phyloP scores from a whole-genome alignment of 2,329 filamentous ascomycete species.

The Pseudogymnoascus destructans region DNA sequence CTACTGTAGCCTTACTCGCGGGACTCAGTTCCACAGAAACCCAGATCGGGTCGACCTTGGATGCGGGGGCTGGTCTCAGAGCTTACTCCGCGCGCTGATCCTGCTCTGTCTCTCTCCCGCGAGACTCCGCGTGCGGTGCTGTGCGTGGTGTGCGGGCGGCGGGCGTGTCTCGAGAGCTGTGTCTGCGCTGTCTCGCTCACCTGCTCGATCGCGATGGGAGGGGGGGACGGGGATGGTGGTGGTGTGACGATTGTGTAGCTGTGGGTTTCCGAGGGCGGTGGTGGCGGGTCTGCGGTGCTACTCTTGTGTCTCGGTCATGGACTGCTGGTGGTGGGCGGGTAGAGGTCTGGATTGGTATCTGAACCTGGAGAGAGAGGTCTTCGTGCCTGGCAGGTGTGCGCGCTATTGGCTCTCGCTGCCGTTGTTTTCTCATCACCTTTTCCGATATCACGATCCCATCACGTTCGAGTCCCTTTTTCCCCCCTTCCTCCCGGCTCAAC shows the following conservation, averaged over 20 bases:
- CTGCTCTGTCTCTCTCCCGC: not conserved
- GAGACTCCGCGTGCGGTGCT: not conserved
- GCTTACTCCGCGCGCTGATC: not conserved
- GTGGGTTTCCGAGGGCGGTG: not conserved
- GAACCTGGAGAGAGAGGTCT: not conserved
- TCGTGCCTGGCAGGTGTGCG: not conserved
- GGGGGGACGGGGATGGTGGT: not conserved
- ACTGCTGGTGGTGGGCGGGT: not conserved
- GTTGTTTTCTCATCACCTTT: not conserved
- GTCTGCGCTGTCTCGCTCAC: not conserved
- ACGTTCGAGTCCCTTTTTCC: not conserved
- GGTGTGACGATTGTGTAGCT: not conserved
- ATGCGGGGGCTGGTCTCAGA: slow-evolving; percentile 1
- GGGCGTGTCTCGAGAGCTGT: not conserved
- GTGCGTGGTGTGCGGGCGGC: not conserved
- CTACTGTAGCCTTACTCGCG: not conserved
- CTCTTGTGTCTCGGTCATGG: not conserved
- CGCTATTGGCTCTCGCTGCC: not conserved
- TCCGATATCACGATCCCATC: not conserved
- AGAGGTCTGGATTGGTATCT: not conserved
- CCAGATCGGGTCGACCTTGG: not conserved
- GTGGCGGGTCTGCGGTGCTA: not conserved
- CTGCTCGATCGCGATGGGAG: not conserved
- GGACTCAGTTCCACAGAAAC: not conserved
- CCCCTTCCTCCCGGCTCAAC: not conserved